Conservation (phyloP, 805 yeast genomes). For the Maudiozyma bulderi region DNA sequence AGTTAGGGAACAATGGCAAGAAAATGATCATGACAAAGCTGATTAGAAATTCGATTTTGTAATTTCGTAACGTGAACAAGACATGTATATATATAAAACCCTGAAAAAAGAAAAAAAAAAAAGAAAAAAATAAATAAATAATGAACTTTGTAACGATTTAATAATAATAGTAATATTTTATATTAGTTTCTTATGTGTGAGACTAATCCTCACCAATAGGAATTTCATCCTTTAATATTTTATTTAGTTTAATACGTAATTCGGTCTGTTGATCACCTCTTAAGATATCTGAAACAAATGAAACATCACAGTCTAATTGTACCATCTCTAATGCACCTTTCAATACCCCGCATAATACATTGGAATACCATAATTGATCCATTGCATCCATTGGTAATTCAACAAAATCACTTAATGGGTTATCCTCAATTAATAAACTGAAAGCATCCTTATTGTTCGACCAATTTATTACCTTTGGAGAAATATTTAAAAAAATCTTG, state of each 20-base stretch:
- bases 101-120: neutral
- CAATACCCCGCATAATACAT: constrained; percentile 79
- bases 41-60: constrained; percentile 5
- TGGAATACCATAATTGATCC: constrained; percentile 84
- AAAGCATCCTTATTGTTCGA: constrained; percentile 65
- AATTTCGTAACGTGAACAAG: neutral
- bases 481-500: constrained; percentile 75
- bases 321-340: constrained; percentile 94
- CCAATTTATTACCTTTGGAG: constrained; percentile 72
- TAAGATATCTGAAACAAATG: constrained; percentile 68
- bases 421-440: constrained; percentile 64
- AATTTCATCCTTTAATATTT: constrained; percentile 79
- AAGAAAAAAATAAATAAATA: neutral
- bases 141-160: neutral
- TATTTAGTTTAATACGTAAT: constrained; percentile 58
- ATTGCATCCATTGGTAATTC: constrained; percentile 78
- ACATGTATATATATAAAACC: neutral
- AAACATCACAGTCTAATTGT: constrained; percentile 80
- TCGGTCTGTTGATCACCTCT: constrained; percentile 81
- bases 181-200: too few species aligned
- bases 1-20: constrained; percentile 22
- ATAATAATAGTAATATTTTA: too few species aligned
- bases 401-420: constrained; percentile 91
- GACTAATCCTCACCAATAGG: constrained; percentile 88
- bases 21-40: constrained; percentile 11